Evolutionary conservation across 148 eudicot species (phyloP).

Genomic region (Vaccinium corymbosum): DNA sequence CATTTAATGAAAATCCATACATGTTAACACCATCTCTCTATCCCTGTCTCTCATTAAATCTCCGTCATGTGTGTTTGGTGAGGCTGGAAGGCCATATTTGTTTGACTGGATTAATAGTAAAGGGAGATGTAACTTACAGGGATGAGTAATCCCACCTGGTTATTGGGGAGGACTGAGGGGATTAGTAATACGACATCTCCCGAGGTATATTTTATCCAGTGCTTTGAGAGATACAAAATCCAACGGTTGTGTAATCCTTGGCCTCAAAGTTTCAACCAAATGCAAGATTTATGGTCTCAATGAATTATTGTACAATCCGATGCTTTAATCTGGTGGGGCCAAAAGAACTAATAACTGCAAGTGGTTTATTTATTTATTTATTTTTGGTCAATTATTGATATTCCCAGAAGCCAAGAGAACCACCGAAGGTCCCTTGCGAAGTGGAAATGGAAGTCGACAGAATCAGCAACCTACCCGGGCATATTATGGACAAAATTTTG

Average conservation of each 20-base stretch:
- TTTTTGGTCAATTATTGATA: neutral
- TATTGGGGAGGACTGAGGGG: neutral
- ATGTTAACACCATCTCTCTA: neutral
- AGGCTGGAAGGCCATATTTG: neutral
- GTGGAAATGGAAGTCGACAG: slow-evolving; percentile 50
- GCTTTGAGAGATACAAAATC: neutral
- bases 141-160: too few species aligned
- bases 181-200: neutral
- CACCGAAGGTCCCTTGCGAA: slow-evolving; percentile 46
- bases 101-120: neutral
- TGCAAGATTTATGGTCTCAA: neutral
- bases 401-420: slow-evolving; percentile 57
- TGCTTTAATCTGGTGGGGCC: neutral
- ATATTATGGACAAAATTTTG: slow-evolving; percentile 58
- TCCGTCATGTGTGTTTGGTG: neutral
- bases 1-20: neutral
- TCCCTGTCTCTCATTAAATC: neutral
- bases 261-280: neutral
- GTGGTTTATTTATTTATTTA: neutral
- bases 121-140: neutral
- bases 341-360: neutral
- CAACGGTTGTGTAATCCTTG: neutral
- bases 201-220: neutral
- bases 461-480: slow-evolving; percentile 71
- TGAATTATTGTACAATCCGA: neutral